Evolutionary conservation across 2,329 filamentous ascomycete genomes (phyloP).

Genomic region (Talaromyces sp.): DNA sequence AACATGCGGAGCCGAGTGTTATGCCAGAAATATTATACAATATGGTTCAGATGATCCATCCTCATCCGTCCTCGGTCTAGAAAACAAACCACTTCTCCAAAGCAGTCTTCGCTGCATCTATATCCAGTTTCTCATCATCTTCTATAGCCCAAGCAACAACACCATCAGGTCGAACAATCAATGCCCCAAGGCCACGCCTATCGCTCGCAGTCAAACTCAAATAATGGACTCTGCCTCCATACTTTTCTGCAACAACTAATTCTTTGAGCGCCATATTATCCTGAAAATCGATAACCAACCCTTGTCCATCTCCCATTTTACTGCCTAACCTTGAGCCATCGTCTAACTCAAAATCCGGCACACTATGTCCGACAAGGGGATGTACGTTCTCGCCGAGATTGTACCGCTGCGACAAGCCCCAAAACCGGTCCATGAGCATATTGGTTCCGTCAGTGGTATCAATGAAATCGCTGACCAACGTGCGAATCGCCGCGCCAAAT

Average conservation of each 20-base stretch:
- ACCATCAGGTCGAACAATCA: constrained; percentile 31
- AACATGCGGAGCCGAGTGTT: background rate
- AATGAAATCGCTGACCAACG: constrained; percentile 1
- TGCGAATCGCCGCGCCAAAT: constrained; percentile 22
- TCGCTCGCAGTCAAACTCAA: constrained; percentile 8
- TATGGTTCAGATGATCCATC: background rate
- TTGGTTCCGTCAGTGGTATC: constrained; percentile 14
- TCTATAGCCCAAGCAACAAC: constrained; percentile 45
- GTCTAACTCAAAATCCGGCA: constrained; percentile 30
- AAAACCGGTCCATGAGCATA: constrained; percentile 25
- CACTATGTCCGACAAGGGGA: constrained; percentile 33
- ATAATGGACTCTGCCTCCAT: constrained; percentile 1
- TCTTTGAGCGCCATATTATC: background rate
- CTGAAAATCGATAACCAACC: constrained; percentile 17
- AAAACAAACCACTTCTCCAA: constrained; percentile 7
- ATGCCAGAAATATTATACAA: background rate
- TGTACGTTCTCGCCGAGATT: constrained; percentile 27
- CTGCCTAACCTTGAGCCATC: constrained; percentile 26
- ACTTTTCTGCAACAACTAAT: background rate
- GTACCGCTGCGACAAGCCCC: constrained; percentile 34
- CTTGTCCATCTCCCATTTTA: constrained; percentile 25
- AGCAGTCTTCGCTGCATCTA: background rate
- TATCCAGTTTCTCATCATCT: constrained; percentile 46
- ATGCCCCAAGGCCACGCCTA: constrained; percentile 20
- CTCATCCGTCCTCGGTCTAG: background rate